Conservation (phyloP, 768 basidiomycete species). For the Hericium rajendrae region DNA sequence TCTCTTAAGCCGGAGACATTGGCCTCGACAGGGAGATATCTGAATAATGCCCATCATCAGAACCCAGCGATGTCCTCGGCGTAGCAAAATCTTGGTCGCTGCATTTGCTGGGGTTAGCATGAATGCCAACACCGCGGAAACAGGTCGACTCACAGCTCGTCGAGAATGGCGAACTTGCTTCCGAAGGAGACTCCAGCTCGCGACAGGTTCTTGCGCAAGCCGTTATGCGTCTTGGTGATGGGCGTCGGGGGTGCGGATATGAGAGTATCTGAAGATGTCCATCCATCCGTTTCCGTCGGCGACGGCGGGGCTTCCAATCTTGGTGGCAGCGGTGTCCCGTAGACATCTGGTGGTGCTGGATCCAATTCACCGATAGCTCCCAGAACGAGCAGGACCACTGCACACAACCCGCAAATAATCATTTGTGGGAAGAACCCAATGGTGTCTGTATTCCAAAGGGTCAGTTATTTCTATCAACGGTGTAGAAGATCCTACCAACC, state of each 20-base stretch:
- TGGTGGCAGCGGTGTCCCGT: background rate
- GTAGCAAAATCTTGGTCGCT: background rate
- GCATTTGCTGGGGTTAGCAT: background rate
- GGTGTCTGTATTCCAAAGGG: slow-evolving; percentile 25
- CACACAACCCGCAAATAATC: slow-evolving; percentile 29
- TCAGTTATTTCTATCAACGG: background rate
- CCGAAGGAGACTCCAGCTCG: background rate
- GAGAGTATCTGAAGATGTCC: background rate
- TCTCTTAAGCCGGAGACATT: background rate
- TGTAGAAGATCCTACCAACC: slow-evolving; percentile 22
- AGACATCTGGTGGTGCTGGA: background rate
- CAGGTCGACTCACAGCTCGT: background rate
- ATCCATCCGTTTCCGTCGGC: background rate
- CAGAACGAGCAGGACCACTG: background rate
- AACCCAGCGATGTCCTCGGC: background rate
- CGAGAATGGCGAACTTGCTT: background rate
- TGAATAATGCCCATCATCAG: background rate
- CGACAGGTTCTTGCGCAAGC: no score
- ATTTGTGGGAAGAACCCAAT: slow-evolving; percentile 56
- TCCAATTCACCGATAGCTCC: background rate
- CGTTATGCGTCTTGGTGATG: no score
- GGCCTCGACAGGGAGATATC: background rate
- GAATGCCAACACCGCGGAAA: no score
- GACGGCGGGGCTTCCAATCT: background rate
- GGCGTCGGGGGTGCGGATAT: background rate